These are phyloP conservation scores for Cylindrotheca closterium DNA, from an alignment of 108 stramenopile genomes.

Conservation along the genomic window DNA sequence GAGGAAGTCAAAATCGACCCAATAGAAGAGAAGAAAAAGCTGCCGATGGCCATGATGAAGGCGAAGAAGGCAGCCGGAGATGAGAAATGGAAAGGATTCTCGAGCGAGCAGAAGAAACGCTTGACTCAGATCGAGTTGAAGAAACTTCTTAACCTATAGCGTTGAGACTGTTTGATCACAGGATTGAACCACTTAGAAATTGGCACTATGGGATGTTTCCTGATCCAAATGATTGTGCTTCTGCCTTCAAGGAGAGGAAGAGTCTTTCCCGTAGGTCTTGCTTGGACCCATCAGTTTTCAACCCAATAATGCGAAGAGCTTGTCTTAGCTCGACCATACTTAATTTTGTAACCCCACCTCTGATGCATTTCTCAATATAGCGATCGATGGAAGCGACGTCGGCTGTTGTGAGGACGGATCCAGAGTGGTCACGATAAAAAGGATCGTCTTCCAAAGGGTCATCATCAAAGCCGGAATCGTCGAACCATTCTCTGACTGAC, in stretches of 20 bases:
- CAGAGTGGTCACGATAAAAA: no score
- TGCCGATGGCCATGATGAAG: conserved; percentile 59
- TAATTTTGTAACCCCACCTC: conserved; percentile 52
- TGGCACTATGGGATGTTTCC: no score
- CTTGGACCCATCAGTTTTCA: conserved; percentile 58
- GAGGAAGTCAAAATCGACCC: conserved; percentile 36
- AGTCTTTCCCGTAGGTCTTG: conserved; percentile 56
- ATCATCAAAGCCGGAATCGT: conserved; percentile 54
- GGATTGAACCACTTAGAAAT: no score
- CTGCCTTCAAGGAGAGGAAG: conserved; percentile 56
- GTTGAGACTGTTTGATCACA: no score
- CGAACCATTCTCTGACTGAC: conserved; percentile 81
- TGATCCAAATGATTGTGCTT: no score
- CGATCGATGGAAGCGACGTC: conserved; percentile 34
- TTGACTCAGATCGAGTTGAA: conserved; percentile 35
- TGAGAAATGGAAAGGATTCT: conserved; percentile 42
- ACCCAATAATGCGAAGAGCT: conserved; percentile 51
- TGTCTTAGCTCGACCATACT: conserved; percentile 47
- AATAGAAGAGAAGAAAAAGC: conserved; percentile 41
- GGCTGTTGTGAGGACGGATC: not conserved
- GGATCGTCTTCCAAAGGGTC: conserved; percentile 9
- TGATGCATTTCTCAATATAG: conserved; percentile 40
- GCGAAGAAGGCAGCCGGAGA: conserved; percentile 45
- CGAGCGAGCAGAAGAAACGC: conserved; percentile 49
- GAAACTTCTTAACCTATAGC: no score